Evolutionary conservation across 2,329 filamentous ascomycete species (phyloP).

Genomic region (Tolypocladium ophioglossoides): DNA sequence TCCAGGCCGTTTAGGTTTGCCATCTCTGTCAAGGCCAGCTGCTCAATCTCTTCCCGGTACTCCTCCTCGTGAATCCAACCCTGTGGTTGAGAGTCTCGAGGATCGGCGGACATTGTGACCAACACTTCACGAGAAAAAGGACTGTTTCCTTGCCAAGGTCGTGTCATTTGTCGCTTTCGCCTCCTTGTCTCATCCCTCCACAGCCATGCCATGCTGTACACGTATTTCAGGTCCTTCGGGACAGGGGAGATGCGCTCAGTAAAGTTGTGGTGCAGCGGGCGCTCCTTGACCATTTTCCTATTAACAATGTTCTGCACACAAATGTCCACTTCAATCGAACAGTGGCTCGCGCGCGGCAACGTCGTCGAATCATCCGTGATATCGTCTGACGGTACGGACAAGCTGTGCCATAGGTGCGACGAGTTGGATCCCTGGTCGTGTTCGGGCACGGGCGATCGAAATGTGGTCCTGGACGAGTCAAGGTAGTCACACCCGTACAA

Average conservation of each 20-base stretch:
- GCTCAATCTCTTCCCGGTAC: conserved; percentile 53
- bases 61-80: conserved; percentile 92
- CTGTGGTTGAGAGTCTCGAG: conserved; percentile 58
- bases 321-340: conserved; percentile 81
- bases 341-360: conserved; percentile 75
- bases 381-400: conserved; percentile 45
- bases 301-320: conserved; percentile 84
- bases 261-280: conserved; percentile 82
- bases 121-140: conserved; percentile 75
- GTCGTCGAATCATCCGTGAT: conserved; percentile 43
- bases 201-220: conserved; percentile 86
- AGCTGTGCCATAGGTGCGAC: conserved; percentile 69
- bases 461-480: conserved; percentile 57
- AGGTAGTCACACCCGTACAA: conserved; percentile 89
- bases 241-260: conserved; percentile 58
- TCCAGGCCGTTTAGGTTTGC: conserved; percentile 25
- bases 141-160: conserved; percentile 53
- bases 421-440: conserved; percentile 49
- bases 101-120: conserved; percentile 80
- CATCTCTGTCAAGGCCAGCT: conserved; percentile 55
- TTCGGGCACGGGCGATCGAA: conserved; percentile 65
- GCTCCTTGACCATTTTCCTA: conserved; percentile 59
- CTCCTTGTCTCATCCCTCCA: conserved; percentile 85
- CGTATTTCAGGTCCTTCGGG: conserved; percentile 63
- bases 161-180: conserved; percentile 60